phyloP scores from a whole-genome alignment of 345 rosid species.

The Hevea brasiliensis region DNA sequence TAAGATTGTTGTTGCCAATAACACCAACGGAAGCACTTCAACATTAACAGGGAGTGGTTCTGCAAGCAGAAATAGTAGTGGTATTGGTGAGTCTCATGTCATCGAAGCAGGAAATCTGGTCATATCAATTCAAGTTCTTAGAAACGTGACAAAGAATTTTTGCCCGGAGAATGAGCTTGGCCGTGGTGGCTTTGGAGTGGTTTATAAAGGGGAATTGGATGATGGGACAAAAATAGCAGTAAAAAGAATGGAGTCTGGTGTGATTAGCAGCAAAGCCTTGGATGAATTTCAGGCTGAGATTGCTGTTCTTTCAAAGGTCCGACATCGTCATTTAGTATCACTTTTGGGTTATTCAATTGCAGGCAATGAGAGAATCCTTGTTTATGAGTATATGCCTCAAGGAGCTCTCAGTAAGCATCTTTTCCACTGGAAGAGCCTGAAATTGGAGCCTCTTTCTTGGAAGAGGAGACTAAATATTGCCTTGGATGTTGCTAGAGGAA shows the following conservation, averaged over 20 bases:
- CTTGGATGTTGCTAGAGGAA: conserved; percentile 75
- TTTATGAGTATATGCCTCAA: no score
- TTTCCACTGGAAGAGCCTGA: conserved; percentile 64
- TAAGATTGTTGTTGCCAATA: conserved; percentile 58
- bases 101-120: conserved; percentile 68
- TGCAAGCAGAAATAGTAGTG: conserved; percentile 48
- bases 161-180: conserved; percentile 69
- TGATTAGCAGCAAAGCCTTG: conserved; percentile 57
- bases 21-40: conserved; percentile 48
- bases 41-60: conserved; percentile 46
- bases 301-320: conserved; percentile 71
- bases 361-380: conserved; percentile 54
- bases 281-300: conserved; percentile 73
- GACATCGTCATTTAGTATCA: conserved; percentile 75
- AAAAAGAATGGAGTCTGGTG: conserved; percentile 74
- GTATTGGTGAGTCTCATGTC: conserved; percentile 55
- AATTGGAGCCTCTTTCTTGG: conserved; percentile 74
- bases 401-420: conserved; percentile 53
- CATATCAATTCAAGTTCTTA: conserved; percentile 75
- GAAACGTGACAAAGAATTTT: conserved; percentile 64
- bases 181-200: conserved; percentile 80
- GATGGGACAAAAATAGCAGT: conserved; percentile 77
- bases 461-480: conserved; percentile 66
- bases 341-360: conserved; percentile 64
- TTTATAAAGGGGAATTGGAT: conserved; percentile 66